Conservation (phyloP, 1,284 basidiomycete species). For the Malassezia japonica region DNA sequence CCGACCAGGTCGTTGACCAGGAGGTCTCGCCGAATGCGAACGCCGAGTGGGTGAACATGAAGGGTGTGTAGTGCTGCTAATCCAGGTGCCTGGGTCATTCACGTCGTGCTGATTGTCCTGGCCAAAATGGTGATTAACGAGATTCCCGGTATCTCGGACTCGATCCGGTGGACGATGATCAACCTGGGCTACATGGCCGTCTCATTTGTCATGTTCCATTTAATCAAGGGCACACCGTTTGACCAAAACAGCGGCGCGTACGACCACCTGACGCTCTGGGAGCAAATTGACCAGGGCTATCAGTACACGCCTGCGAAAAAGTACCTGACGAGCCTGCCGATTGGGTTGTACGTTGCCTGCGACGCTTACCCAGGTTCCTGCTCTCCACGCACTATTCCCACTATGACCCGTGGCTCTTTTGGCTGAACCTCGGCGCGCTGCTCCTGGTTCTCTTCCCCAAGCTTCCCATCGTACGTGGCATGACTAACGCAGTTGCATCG, state of each 20-base stretch:
- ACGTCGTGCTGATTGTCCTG: slow-evolving; percentile 78
- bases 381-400: slow-evolving; percentile 91
- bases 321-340: slow-evolving; percentile 85
- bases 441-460: slow-evolving; percentile 84
- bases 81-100: slow-evolving; percentile 77
- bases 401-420: slow-evolving; percentile 74
- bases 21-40: slow-evolving; percentile 63
- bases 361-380: slow-evolving; percentile 61
- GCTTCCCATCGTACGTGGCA: slow-evolving; percentile 60
- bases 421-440: slow-evolving; percentile 77
- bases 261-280: slow-evolving; percentile 95
- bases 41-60: slow-evolving; percentile 95
- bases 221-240: slow-evolving; percentile 93
- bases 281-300: slow-evolving; percentile 96
- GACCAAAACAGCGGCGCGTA: slow-evolving; percentile 79
- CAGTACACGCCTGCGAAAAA: slow-evolving; percentile 98
- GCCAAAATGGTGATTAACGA: slow-evolving; percentile 90
- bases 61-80: slow-evolving; percentile 56
- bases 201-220: slow-evolving; percentile 97
- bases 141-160: slow-evolving; percentile 83
- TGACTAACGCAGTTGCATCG: slow-evolving; percentile 16
- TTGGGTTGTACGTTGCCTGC: slow-evolving; percentile 63
- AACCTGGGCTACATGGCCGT: slow-evolving; percentile 86
- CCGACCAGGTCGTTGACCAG: slow-evolving; percentile 50
- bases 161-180: slow-evolving; percentile 89